Conservation (phyloP, 129 eudicot genomes). For the Ambrosia trifida region DNA sequence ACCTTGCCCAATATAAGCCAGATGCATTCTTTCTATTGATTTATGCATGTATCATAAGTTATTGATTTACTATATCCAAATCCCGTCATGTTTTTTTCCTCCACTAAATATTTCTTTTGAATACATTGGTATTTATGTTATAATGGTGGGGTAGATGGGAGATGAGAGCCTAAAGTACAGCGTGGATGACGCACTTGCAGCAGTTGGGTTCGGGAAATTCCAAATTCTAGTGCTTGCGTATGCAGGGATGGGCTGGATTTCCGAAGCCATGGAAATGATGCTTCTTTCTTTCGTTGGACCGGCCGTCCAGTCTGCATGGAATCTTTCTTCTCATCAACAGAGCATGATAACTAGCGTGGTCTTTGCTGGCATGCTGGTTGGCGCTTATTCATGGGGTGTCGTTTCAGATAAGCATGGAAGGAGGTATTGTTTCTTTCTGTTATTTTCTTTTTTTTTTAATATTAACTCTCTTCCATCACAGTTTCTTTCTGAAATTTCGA, state of each 20-base stretch:
- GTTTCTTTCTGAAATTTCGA: background rate
- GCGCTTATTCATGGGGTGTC: constrained; percentile 63
- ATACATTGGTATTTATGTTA: constrained; percentile 5
- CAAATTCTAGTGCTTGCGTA: constrained; percentile 52
- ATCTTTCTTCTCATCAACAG: constrained; percentile 51
- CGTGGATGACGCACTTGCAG: constrained; percentile 56
- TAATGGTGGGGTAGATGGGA: constrained; percentile 43
- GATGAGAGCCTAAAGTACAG: constrained; percentile 44
- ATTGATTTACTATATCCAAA: background rate
- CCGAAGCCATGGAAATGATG: constrained; percentile 80
- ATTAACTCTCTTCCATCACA: background rate
- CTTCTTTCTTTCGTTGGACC: constrained; percentile 69
- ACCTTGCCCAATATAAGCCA: background rate
- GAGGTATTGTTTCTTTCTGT: constrained; percentile 26
- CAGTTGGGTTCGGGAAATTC: constrained; percentile 59
- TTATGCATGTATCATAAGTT: background rate
- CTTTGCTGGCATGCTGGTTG: constrained; percentile 64
- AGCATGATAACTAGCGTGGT: constrained; percentile 57
- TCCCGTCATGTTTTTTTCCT: background rate
- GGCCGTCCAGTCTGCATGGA: constrained; percentile 58
- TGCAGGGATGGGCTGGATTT: constrained; percentile 66
- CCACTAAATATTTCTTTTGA: background rate
- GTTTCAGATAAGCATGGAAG: constrained; percentile 61
- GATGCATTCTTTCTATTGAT: background rate
- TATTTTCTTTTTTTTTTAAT: constrained; percentile 2